These are phyloP conservation scores for Gonapodya prolifera DNA, from an alignment of 192 early-diverging fungal genomes.

Conservation along the genomic window DNA sequence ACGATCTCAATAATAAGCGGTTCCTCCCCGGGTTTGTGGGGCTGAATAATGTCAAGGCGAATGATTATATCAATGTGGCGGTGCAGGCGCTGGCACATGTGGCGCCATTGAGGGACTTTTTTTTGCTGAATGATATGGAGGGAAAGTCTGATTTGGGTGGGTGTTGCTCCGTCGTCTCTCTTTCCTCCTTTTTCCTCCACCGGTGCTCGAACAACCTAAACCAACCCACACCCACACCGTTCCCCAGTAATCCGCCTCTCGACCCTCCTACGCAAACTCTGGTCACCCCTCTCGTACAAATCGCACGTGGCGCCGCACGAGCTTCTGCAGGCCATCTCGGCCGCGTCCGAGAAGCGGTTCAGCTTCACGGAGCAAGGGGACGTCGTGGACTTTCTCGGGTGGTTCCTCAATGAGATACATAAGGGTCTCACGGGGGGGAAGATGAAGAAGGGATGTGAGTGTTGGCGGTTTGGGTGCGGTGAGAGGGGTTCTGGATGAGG, in stretches of 20 bases:
- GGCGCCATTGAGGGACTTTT: slow-evolving; percentile 66
- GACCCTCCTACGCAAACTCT: slow-evolving; percentile 74
- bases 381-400: slow-evolving; percentile 74
- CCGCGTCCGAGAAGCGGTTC: slow-evolving; percentile 66
- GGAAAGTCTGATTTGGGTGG: slow-evolving; percentile 22
- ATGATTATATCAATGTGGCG: slow-evolving; percentile 88
- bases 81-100: slow-evolving; percentile 81
- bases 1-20: slow-evolving; percentile 72
- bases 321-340: slow-evolving; percentile 72
- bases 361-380: slow-evolving; percentile 70
- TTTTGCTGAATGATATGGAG: slow-evolving; percentile 46
- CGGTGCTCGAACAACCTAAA: not conserved
- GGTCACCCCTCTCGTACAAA: slow-evolving; percentile 85
- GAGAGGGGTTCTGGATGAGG: too few relatives aligned
- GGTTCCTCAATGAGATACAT: slow-evolving; percentile 88
- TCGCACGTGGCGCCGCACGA: slow-evolving; percentile 95
- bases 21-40: slow-evolving; percentile 89
- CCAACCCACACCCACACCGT: not conserved
- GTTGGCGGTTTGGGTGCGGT: too few relatives aligned
- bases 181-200: not conserved
- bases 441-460: slow-evolving; percentile 53
- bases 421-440: slow-evolving; percentile 66
- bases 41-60: slow-evolving; percentile 86
- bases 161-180: not conserved
- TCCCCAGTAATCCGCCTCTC: slow-evolving; percentile 55